Evolutionary conservation across 2,329 filamentous ascomycete genomes (phyloP).

Genomic region (Lachnum nothofagi): DNA sequence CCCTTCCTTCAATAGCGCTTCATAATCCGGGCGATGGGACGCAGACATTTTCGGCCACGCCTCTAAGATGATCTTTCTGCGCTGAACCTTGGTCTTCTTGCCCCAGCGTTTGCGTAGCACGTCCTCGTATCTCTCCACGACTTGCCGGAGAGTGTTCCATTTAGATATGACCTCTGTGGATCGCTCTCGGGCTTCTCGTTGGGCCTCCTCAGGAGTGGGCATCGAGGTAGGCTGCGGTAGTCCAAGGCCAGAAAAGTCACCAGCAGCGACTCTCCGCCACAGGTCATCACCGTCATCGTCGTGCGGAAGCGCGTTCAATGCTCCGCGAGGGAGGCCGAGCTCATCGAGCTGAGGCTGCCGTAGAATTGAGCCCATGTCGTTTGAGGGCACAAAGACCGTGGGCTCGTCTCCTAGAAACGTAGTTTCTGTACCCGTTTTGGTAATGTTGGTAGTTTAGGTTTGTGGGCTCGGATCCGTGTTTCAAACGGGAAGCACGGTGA

Average conservation of each 20-base stretch:
- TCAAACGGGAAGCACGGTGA: no score
- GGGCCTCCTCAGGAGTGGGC: conserved; percentile 6
- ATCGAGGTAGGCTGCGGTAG: conserved; percentile 3
- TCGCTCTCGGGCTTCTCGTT: conserved; percentile 10
- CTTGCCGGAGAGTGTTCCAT: conserved; percentile 24
- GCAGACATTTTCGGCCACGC: conserved; percentile 47
- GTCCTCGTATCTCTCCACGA: conserved; percentile 46
- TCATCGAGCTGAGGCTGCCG: not conserved
- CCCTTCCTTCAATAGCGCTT: conserved; percentile 30
- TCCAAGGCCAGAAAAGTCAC: not conserved
- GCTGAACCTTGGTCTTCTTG: conserved; percentile 47
- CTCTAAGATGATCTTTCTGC: conserved; percentile 38
- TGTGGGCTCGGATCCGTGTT: no score
- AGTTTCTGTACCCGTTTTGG: no score
- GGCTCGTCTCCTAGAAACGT: no score
- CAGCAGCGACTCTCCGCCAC: not conserved
- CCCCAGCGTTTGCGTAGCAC: conserved; percentile 50
- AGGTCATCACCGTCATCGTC: not conserved
- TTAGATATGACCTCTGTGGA: conserved; percentile 7
- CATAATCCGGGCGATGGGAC: conserved; percentile 47
- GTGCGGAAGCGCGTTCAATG: not conserved
- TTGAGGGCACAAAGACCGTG: no score
- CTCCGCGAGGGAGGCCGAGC: not conserved
- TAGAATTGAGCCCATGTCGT: not conserved
- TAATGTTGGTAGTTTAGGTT: no score